Conservation (phyloP, 495 filamentous ascomycete species). For the Penicillium cataractarum region DNA sequence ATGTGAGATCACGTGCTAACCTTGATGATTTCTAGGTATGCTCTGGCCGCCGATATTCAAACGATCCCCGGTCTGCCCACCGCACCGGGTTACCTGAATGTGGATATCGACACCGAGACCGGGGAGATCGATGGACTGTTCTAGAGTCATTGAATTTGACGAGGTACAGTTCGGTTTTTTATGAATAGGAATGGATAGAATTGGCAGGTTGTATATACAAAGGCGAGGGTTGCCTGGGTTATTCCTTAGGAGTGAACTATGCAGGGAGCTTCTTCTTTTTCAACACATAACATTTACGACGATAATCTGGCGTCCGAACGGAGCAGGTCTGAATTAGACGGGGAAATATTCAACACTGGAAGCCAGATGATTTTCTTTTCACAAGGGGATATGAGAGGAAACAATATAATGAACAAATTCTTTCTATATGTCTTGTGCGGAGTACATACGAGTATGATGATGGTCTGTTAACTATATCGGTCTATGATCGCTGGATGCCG, state of each 20-base stretch:
- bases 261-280: background rate
- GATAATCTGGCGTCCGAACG: constrained; percentile 25
- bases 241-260: background rate
- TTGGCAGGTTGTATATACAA: constrained; percentile 19
- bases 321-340: constrained; percentile 20
- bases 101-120: constrained; percentile 90
- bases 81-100: constrained; percentile 93
- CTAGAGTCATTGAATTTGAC: no score
- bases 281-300: constrained; percentile 26
- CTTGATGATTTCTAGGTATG: constrained; percentile 61
- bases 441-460: no score
- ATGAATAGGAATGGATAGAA: constrained; percentile 5
- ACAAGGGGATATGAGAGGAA: constrained; percentile 3
- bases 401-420: background rate
- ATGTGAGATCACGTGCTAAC: constrained; percentile 1
- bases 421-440: no score
- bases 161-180: no score
- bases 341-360: constrained; percentile 30
- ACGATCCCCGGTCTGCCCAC: constrained; percentile 96
- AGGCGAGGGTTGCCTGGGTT: background rate
- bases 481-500: background rate
- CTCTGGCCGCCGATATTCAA: constrained; percentile 95
- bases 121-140: constrained; percentile 97
- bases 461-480: no score
- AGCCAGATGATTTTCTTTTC: constrained; percentile 8